Percentiles rank a stretch among this genome's conserved stretches.
Evolutionary conservation across 106 monocot genomes (phyloP).

Genomic region (Vanilla planifolia): DNA sequence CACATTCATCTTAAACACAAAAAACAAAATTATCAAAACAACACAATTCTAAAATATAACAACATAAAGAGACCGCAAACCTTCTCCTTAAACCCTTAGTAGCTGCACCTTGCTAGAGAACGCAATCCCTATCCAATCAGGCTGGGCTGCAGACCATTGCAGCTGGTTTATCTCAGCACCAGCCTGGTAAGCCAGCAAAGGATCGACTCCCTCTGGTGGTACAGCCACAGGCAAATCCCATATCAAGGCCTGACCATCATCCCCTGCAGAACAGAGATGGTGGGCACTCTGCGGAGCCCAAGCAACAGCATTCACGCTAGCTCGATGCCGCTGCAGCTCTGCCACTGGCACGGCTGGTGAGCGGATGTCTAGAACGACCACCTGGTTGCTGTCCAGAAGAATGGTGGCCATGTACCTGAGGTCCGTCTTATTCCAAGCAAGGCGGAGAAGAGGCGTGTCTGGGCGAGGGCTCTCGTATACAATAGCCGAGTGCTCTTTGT

Average conservation of each 20-base stretch:
- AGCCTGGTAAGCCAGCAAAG: conserved; percentile 3
- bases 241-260: conserved; percentile 65
- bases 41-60: too few species aligned
- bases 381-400: conserved; percentile 67
- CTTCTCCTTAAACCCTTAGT: conserved; percentile 7
- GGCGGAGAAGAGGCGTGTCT: conserved; percentile 71
- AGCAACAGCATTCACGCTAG: conserved; percentile 66
- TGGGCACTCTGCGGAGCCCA: conserved; percentile 48
- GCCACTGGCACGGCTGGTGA: conserved; percentile 71
- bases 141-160: conserved; percentile 12
- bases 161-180: conserved; percentile 14
- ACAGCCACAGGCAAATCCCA: conserved; percentile 45
- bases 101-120: conserved; percentile 13
- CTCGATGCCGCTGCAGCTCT: conserved; percentile 69
- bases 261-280: conserved; percentile 64
- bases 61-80: not conserved
- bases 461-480: conserved; percentile 86
- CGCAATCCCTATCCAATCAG: conserved; percentile 9
- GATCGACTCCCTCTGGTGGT: conserved; percentile 9
- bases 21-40: too few species aligned
- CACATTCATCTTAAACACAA: too few species aligned
- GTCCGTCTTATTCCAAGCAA: conserved; percentile 85
- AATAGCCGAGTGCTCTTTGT: conserved; percentile 91
- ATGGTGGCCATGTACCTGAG: conserved; percentile 73
- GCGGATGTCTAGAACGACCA: conserved; percentile 77